A percentile compares a stretch with the other conserved stretches of the same genome.
Evolutionary conservation across 2,329 filamentous ascomycete species (phyloP).

Genomic region (Fusarium incarnatum): DNA sequence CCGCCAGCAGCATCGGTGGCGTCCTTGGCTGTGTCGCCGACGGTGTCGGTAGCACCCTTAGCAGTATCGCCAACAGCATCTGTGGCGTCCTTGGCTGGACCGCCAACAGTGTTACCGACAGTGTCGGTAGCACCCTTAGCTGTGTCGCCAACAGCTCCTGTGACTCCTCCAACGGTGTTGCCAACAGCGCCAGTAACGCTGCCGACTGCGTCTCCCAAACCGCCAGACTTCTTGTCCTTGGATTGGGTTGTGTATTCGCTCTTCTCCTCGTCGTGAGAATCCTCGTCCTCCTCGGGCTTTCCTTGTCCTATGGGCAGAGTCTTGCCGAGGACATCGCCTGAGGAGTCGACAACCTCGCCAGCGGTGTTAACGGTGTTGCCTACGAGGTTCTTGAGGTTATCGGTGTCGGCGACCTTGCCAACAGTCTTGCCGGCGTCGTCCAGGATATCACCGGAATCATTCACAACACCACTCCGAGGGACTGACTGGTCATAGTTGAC

Average conservation of each 20-base stretch:
- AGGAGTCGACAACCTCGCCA: conserved; percentile 52
- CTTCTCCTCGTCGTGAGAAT: conserved; percentile 43
- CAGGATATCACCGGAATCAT: conserved; percentile 59
- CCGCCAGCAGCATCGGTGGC: conserved; percentile 5
- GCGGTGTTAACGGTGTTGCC: conserved; percentile 55
- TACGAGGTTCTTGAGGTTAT: conserved; percentile 55
- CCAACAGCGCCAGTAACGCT: conserved; percentile 24
- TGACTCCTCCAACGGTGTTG: conserved; percentile 14
- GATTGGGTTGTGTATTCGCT: conserved; percentile 56
- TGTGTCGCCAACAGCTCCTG: conserved; percentile 27
- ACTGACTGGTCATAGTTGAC: conserved; percentile 47
- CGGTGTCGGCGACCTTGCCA: conserved; percentile 56
- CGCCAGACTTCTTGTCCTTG: conserved; percentile 49
- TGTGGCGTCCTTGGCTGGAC: conserved; percentile 16
- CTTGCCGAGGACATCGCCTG: conserved; percentile 58
- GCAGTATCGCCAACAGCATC: conserved; percentile 21
- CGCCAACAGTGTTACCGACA: conserved; percentile 19
- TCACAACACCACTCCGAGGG: conserved; percentile 57
- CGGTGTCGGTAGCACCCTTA: neutral
- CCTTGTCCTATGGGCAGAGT: conserved; percentile 49
- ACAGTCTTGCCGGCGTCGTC: conserved; percentile 58
- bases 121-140: conserved; percentile 10
- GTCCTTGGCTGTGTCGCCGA: conserved; percentile 2
- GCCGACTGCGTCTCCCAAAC: conserved; percentile 40
- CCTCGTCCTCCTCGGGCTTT: conserved; percentile 43